Evolutionary conservation across 1,284 basidiomycete species (phyloP), one percentile per base, ranked within the genome.

Genomic region (Phylloboletellus chloephorus): DNA sequence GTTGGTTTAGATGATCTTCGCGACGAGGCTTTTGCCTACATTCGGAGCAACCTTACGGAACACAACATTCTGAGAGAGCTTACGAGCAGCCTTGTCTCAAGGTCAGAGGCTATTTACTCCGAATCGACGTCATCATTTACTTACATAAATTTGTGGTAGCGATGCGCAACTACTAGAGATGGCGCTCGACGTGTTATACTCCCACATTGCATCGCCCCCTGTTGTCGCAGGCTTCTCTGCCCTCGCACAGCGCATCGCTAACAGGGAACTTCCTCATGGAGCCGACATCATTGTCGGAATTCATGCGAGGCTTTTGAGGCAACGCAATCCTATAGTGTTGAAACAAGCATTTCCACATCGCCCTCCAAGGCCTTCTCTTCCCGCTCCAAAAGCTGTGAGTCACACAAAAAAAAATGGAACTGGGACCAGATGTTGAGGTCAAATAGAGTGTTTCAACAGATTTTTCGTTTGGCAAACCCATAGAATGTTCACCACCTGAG

Each of bases 161-260:
- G 26, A 60, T 20, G 35, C 56, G 0, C 21, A 40, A 7, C 17
- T 59, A 0, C 43, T 57, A 3, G 47, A 63, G 28, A 52, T 57
- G 55, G 51, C 48, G n/a, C 47, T 59, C 9, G 53, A 63, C 15
- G 21, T 47, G 5, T 15, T 59, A 1, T 62, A 56, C 25, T 3
- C 34, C 0, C 31, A 57, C 20, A 47, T 64, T 1, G 44, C 28
- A 11, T 59, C 61, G 0, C 31, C 37, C 2, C 20, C 42, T 0
- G 43, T 59, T 7, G 36, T 49, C 1, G 17, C 41, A 3, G 31
- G 29, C 0, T 48, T 64, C 10, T 26, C 47, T 0, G 32, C 23
- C 0, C 32, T 59, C 4, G 44, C 46, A 2, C 35, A 7, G 23
- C 48, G 51, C 5, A 53, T 59, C 3, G 57, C 51, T 0, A 31